These are phyloP conservation scores for Fusarium buharicum DNA, from an alignment of 2,329 filamentous ascomycete genomes.

Conservation along the genomic window DNA sequence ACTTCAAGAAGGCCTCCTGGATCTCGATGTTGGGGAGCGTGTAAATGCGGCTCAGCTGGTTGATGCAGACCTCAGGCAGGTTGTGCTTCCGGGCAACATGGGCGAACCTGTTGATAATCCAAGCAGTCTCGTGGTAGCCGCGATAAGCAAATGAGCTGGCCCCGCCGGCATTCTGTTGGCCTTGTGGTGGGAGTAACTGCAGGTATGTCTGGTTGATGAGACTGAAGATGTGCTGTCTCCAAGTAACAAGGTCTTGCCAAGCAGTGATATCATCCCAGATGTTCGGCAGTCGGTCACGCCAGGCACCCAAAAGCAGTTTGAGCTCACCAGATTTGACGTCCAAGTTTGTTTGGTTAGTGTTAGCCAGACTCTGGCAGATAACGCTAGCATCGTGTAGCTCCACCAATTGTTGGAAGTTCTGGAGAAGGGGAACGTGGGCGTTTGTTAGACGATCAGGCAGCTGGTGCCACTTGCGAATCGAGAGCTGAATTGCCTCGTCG, in stretches of 20 bases:
- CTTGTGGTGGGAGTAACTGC: slow-evolving; percentile 80
- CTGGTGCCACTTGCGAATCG: slow-evolving; percentile 98
- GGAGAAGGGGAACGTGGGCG: slow-evolving; percentile 91
- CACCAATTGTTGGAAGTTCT: slow-evolving; percentile 98
- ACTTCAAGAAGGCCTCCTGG: slow-evolving; percentile 96
- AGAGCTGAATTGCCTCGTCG: slow-evolving; percentile 96
- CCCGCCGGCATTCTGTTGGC: slow-evolving; percentile 79
- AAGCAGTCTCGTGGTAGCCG: slow-evolving; percentile 97
- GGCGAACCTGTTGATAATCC: slow-evolving; percentile 99
- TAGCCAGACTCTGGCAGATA: slow-evolving; percentile 89
- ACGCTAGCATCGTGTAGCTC: slow-evolving; percentile 97
- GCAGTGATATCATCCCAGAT: slow-evolving; percentile 99
- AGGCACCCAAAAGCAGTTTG: slow-evolving; percentile 91
- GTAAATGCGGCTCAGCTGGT: slow-evolving; percentile 96
- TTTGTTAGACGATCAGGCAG: slow-evolving; percentile 93
- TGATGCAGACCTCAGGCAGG: slow-evolving; percentile 96
- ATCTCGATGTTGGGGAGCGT: slow-evolving; percentile 99
- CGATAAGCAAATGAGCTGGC: slow-evolving; percentile 92
- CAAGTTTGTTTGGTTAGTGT: slow-evolving; percentile 84
- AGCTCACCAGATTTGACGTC: slow-evolving; percentile 96
- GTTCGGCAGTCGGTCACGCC: slow-evolving; percentile 95
- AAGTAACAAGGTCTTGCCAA: slow-evolving; percentile 99
- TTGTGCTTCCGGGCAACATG: slow-evolving; percentile 98
- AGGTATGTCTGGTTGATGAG: slow-evolving; percentile 97
- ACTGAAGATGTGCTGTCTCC: slow-evolving; percentile 98